Evolutionary conservation across 1,284 basidiomycete genomes (phyloP), one percentile per base, ranked within the genome.

Genomic region (Microbotryomycetes sp.): DNA sequence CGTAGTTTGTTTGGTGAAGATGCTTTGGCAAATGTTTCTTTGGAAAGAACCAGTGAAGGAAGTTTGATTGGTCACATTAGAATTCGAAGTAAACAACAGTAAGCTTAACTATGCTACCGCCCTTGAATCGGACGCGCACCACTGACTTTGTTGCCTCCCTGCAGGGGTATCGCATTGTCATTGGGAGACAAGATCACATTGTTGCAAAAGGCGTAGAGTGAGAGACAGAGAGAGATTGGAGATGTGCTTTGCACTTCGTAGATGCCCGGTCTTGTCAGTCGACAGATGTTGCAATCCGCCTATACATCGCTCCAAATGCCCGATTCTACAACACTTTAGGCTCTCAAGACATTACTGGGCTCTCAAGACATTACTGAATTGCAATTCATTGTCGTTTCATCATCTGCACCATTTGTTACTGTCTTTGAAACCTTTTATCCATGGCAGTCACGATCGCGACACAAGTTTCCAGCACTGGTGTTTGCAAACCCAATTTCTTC

Each of bases 1-100:
- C 83, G 88, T 64, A 88, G 86, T 75, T 75, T 94, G 67, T 97
- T 97, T 71, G 92, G 89, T 60, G 96, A 99, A 77, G 96, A 98
- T 73, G 96, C 94, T 0, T 78, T 99, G 36, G 94, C 96, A 49
- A 99, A 99, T 76, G 77, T 97, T 66, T 92, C 89, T 70, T 87
- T 99, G 66, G 96, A 99, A 75, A 84, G 88, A 72, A 86, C 88
- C 47, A 88, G 92, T 58, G 81, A 82, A 58, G 91, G 91, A 1
- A 82, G 81, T 5, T 87, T 96, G 70, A 86, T 86, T 28, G 92
- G 92, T 0, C 92, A 94, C 77, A 90, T 94, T 25, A 83, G 92
- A 56, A 96, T 94, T 73, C 84, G 92, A 61, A 91, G 88, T 74
- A 96, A 94, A 79, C 93, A 90, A 32, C 91, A 94, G 14, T 12